These are phyloP conservation scores for Orbilia ellipsospora DNA, from an alignment of 2,329 filamentous ascomycete species.

Conservation along the genomic window DNA sequence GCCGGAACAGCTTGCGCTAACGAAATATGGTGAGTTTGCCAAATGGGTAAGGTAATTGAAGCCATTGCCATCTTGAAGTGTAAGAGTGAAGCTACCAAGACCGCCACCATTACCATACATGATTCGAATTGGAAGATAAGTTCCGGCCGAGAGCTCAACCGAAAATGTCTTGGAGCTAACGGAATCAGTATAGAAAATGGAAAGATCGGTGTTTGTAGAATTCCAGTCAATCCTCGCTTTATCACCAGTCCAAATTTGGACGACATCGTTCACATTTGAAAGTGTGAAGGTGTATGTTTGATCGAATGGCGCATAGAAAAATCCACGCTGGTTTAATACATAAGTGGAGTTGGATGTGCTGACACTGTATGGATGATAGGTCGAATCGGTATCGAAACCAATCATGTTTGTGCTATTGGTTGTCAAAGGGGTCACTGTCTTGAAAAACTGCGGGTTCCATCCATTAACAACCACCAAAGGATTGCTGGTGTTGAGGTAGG, in stretches of 20 bases:
- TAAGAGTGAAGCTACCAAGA: conserved; percentile 10
- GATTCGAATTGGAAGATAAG: conserved; percentile 5
- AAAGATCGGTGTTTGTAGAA: background rate
- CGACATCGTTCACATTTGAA: conserved; percentile 16
- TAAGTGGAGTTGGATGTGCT: background rate
- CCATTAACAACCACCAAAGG: background rate
- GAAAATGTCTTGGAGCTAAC: background rate
- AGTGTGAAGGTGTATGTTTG: conserved; percentile 6
- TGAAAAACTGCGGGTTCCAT: conserved; percentile 14
- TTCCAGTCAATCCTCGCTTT: conserved; percentile 9
- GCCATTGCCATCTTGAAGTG: background rate
- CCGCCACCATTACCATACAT: conserved; percentile 17
- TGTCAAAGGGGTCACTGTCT: background rate
- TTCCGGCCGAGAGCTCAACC: background rate
- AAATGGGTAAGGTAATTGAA: conserved; percentile 6
- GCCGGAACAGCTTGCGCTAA: background rate
- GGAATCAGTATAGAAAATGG: background rate
- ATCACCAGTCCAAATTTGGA: conserved; percentile 12
- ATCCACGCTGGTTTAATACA: conserved; percentile 13
- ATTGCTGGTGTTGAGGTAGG: background rate
- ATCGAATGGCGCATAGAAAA: conserved; percentile 7
- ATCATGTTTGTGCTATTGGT: conserved; percentile 6
- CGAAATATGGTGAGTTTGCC: conserved; percentile 5
- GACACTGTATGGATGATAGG: background rate
- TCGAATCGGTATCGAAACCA: conserved; percentile 11